Conservation (phyloP, 306 rosid species). For the Quercus berberidifolia region DNA sequence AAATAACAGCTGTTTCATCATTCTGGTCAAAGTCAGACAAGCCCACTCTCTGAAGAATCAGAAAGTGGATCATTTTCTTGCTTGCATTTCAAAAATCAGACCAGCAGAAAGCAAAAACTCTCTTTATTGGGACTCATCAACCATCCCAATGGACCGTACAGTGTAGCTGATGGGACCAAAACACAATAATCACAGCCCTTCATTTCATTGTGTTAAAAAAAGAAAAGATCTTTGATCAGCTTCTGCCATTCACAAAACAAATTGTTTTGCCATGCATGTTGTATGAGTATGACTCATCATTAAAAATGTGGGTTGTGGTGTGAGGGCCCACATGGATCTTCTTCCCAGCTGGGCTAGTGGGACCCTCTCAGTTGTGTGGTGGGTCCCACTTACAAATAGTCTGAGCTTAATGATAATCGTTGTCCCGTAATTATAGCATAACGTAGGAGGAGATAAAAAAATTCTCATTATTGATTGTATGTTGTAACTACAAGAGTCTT, state of each 20-base stretch:
- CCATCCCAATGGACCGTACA: constrained; percentile 18
- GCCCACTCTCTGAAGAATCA: constrained; percentile 41
- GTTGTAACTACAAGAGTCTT: constrained; percentile 10
- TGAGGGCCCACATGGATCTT: constrained; percentile 50
- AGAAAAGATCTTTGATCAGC: no score
- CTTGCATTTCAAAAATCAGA: constrained; percentile 27
- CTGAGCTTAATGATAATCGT: constrained; percentile 45
- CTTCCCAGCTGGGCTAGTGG: constrained; percentile 40
- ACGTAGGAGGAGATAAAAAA: constrained; percentile 2
- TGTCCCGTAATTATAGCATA: constrained; percentile 37
- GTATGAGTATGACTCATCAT: background rate
- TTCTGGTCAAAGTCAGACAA: constrained; percentile 57
- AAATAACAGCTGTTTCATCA: constrained; percentile 35
- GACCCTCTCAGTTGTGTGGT: background rate
- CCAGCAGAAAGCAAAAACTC: constrained; percentile 21
- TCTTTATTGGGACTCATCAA: constrained; percentile 75
- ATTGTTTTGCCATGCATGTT: background rate
- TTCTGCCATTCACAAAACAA: background rate
- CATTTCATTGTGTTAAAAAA: background rate
- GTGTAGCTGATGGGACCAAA: constrained; percentile 16
- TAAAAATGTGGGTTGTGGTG: constrained; percentile 13
- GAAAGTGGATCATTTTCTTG: constrained; percentile 40
- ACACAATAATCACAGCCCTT: constrained; percentile 10
- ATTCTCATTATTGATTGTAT: constrained; percentile 16
- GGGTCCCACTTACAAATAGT: constrained; percentile 27